A percentile compares a stretch with the other conserved stretches of the same genome.
phyloP scores from a whole-genome alignment of 768 basidiomycete species.

The Epithele typhae region DNA sequence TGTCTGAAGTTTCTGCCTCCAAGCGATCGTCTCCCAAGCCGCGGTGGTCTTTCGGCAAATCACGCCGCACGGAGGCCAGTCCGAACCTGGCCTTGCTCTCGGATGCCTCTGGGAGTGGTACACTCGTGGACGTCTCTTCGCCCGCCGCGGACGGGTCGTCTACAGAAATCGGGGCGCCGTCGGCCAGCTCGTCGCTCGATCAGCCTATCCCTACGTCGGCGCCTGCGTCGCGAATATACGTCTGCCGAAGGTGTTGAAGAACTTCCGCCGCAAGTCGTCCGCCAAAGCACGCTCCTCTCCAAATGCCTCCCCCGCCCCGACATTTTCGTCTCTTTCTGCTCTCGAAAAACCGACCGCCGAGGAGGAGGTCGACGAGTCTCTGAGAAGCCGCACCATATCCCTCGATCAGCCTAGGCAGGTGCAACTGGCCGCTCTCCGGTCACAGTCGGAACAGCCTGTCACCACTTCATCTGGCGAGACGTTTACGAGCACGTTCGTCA shows the following conservation, averaged over 20 bases:
- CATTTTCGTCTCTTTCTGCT: background rate
- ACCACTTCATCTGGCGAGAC: constrained; percentile 2
- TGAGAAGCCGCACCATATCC: too few species aligned
- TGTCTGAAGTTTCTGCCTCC: background rate
- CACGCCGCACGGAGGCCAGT: constrained; percentile 1
- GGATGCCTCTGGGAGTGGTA: constrained; percentile 2
- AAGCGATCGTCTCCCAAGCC: background rate
- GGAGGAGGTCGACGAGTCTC: too few species aligned
- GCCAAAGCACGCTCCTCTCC: background rate
- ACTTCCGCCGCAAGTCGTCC: constrained; percentile 2
- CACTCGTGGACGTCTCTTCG: background rate
- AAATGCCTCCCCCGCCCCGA: background rate
- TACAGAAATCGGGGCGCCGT: too few species aligned
- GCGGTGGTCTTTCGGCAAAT: constrained; percentile 5
- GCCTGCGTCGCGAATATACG: constrained; percentile 1
- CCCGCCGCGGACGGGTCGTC: too few species aligned
- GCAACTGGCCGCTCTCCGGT: too few species aligned
- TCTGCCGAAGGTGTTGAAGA: constrained; percentile 10
- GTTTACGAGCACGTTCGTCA: constrained; percentile 13
- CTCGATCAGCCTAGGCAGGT: too few species aligned
- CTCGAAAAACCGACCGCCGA: background rate
- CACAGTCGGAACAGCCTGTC: background rate
- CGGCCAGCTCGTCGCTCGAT: too few species aligned
- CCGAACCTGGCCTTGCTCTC: constrained; percentile 4
- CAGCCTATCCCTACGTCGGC: too few species aligned